These are phyloP conservation scores for Xylaria sp. DNA, from an alignment of 2,329 filamentous ascomycete species.

Conservation along the genomic window DNA sequence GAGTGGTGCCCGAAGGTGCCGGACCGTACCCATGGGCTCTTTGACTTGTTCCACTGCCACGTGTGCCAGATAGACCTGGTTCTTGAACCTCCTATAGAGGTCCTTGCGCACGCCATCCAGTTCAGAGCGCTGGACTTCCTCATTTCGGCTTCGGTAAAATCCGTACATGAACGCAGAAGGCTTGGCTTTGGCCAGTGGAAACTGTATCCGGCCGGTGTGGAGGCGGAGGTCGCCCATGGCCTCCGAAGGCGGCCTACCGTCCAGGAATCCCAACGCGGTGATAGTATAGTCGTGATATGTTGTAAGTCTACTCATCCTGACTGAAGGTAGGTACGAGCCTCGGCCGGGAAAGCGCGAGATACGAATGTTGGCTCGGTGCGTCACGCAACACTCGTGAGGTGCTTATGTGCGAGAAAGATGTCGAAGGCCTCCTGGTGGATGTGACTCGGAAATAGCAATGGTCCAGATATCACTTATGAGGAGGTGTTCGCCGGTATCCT, in stretches of 20 bases:
- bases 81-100: slow-evolving; percentile 19
- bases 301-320: slow-evolving; percentile 24
- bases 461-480: neutral
- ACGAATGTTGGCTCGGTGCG: neutral
- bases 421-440: neutral
- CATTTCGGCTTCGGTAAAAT: slow-evolving; percentile 19
- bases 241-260: slow-evolving; percentile 13
- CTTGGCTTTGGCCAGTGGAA: slow-evolving; percentile 19
- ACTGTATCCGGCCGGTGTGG: slow-evolving; percentile 3
- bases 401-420: neutral
- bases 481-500: neutral
- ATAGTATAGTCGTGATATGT: slow-evolving; percentile 19
- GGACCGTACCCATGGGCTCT: slow-evolving; percentile 9
- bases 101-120: slow-evolving; percentile 19
- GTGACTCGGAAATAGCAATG: neutral
- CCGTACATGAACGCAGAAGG: slow-evolving; percentile 10
- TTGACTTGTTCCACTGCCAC: slow-evolving; percentile 9
- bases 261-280: slow-evolving; percentile 20
- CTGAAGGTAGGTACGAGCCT: neutral
- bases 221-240: slow-evolving; percentile 12
- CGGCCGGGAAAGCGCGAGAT: neutral
- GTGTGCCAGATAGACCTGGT: slow-evolving; percentile 21
- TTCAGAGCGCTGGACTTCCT: slow-evolving; percentile 20
- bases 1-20: slow-evolving; percentile 18
- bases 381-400: too few relatives aligned